These are phyloP conservation scores for Toxicodendron radicans DNA, from an alignment of 345 rosid species.

Conservation along the genomic window DNA sequence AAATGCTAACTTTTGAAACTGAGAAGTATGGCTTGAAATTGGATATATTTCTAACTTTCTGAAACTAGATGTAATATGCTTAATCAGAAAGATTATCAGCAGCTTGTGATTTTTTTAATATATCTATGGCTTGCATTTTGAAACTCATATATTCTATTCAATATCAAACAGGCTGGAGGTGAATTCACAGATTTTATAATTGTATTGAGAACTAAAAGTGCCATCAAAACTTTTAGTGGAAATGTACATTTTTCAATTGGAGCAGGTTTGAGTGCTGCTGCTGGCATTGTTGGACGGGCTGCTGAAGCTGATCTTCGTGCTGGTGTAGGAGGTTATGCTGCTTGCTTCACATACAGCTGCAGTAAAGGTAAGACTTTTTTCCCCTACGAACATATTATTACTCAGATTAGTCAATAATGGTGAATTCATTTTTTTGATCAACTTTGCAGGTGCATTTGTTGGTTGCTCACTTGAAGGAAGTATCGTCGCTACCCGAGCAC, in stretches of 20 bases:
- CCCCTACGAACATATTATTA: not conserved
- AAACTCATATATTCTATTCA: not conserved
- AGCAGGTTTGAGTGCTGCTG: slow-evolving; percentile 32
- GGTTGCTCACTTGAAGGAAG: slow-evolving; percentile 31
- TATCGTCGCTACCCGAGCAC: slow-evolving; percentile 8
- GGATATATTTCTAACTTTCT: not conserved
- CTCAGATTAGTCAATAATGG: not conserved
- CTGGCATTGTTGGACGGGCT: slow-evolving; percentile 23
- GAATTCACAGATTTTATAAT: slow-evolving; percentile 28
- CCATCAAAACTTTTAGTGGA: slow-evolving; percentile 26
- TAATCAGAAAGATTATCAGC: not conserved
- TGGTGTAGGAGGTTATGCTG: slow-evolving; percentile 29
- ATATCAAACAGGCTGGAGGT: slow-evolving; percentile 26
- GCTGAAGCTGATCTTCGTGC: slow-evolving; percentile 30
- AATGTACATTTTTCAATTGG: slow-evolving; percentile 28
- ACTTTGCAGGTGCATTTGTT: slow-evolving; percentile 30
- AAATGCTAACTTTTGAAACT: too few relatives aligned
- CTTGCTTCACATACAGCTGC: slow-evolving; percentile 30
- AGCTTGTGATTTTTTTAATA: not conserved
- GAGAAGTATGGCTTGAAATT: not conserved
- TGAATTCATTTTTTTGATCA: not conserved
- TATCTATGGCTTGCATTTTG: not conserved
- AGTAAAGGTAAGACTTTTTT: slow-evolving; percentile 23
- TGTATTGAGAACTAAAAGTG: slow-evolving; percentile 24
- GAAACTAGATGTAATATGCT: not conserved